Conservation (phyloP, 805 yeast species). For the Wickerhamomyces rabaulensis region DNA sequence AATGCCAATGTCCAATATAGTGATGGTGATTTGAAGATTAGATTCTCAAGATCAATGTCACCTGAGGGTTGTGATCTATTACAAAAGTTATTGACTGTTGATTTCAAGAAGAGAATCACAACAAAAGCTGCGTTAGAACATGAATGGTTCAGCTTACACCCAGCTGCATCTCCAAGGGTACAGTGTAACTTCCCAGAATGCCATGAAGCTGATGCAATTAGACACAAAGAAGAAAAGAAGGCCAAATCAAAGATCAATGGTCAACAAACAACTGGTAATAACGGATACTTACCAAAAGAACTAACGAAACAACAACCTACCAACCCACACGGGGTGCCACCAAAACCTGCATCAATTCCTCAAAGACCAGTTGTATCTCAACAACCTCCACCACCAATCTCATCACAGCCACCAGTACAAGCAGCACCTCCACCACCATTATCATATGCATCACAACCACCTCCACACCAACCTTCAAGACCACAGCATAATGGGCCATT, state of each 20-base stretch:
- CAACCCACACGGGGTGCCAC: neutral
- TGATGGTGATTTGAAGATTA: conserved; percentile 39
- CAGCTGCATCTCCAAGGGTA: conserved; percentile 53
- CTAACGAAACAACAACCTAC: neutral
- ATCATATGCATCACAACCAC: neutral
- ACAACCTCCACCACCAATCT: neutral
- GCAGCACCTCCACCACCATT: neutral
- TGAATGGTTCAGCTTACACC: conserved; percentile 62
- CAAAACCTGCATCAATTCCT: neutral
- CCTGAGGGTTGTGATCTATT: conserved; percentile 50
- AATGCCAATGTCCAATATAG: conserved; percentile 17
- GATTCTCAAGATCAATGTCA: conserved; percentile 37
- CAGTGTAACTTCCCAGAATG: conserved; percentile 58
- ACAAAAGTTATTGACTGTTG: conserved; percentile 54
- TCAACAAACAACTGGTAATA: neutral
- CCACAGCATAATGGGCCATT: neutral
- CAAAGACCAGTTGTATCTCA: neutral
- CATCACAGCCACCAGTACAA: neutral
- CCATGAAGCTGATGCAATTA: conserved; percentile 78
- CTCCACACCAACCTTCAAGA: neutral
- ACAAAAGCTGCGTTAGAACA: conserved; percentile 75
- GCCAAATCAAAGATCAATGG: neutral
- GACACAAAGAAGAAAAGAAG: conserved; percentile 39
- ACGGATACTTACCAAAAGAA: neutral
- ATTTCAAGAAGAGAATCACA: conserved; percentile 70